These are phyloP conservation scores for Aegilops bicornis DNA, from an alignment of 176 grass and related monocot genomes.

Conservation along the genomic window DNA sequence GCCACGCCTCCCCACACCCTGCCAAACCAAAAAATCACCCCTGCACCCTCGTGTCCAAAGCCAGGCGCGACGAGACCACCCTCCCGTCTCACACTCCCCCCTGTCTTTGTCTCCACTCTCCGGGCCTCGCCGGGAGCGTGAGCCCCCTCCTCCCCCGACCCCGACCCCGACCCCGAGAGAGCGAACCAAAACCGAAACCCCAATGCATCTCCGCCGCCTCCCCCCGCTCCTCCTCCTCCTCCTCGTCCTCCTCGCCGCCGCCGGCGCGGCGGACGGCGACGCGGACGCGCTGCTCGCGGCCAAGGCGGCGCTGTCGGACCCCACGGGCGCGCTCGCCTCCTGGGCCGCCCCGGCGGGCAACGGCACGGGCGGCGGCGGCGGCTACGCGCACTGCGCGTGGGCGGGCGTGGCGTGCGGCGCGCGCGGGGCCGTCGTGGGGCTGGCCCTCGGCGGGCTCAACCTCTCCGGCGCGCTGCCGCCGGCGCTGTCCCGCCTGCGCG, in stretches of 20 bases:
- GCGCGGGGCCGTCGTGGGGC: conserved; percentile 34
- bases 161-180: neutral
- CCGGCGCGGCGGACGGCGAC: conserved; percentile 19
- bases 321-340: conserved; percentile 51
- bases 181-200: neutral
- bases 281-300: conserved; percentile 56
- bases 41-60: neutral
- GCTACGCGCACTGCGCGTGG: conserved; percentile 45
- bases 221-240: conserved; percentile 17
- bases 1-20: neutral
- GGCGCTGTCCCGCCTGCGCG: conserved; percentile 40
- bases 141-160: neutral
- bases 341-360: conserved; percentile 22
- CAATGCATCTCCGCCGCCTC: conserved; percentile 30
- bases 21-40: neutral
- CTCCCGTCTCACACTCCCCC: neutral
- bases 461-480: conserved; percentile 64
- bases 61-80: neutral
- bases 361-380: neutral
- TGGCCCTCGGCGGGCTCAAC: conserved; percentile 60
- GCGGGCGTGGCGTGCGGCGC: conserved; percentile 58
- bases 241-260: neutral
- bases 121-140: conserved; percentile 22
- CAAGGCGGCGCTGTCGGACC: conserved; percentile 68
- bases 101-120: conserved; percentile 28